phyloP scores from a whole-genome alignment of 2,329 filamentous ascomycete genomes.

The Bipolaris bicolor region DNA sequence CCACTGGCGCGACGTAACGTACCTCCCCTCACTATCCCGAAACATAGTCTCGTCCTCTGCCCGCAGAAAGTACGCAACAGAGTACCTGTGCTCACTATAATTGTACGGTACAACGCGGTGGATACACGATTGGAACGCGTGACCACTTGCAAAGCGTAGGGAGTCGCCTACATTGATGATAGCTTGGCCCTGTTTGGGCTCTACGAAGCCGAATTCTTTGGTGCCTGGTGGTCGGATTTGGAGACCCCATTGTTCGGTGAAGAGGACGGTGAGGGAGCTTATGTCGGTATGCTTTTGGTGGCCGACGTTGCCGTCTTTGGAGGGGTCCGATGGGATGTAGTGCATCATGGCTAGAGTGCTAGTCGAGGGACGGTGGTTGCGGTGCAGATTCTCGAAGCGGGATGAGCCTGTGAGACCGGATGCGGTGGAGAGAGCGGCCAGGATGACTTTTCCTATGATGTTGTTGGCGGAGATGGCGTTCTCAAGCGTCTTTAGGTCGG shows the following conservation, averaged over 20 bases:
- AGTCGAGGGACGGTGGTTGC: constrained; percentile 41
- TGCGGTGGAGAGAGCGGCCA: constrained; percentile 53
- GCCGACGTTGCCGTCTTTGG: constrained; percentile 32
- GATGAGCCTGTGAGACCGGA: constrained; percentile 32
- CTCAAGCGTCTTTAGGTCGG: constrained; percentile 34
- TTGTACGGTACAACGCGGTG: constrained; percentile 63
- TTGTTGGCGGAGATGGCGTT: constrained; percentile 39
- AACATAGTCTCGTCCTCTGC: constrained; percentile 64
- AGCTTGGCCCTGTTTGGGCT: constrained; percentile 58
- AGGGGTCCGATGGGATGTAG: constrained; percentile 35
- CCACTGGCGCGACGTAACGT: constrained; percentile 56
- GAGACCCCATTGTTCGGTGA: constrained; percentile 63
- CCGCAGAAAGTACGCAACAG: constrained; percentile 64
- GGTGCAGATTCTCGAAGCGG: constrained; percentile 41
- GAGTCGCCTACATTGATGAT: constrained; percentile 67
- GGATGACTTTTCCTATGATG: constrained; percentile 49
- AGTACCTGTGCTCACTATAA: constrained; percentile 62
- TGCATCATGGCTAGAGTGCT: constrained; percentile 45
- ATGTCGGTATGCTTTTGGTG: constrained; percentile 46
- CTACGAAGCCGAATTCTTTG: constrained; percentile 51
- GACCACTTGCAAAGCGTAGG: constrained; percentile 61
- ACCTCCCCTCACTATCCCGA: constrained; percentile 60
- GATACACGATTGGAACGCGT: constrained; percentile 63
- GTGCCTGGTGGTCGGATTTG: constrained; percentile 62
- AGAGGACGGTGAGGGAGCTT: constrained; percentile 45